Evolutionary conservation across 768 basidiomycete species (phyloP), one percentile per base, ranked within the genome.

Genomic region (Agaricus blazei): DNA sequence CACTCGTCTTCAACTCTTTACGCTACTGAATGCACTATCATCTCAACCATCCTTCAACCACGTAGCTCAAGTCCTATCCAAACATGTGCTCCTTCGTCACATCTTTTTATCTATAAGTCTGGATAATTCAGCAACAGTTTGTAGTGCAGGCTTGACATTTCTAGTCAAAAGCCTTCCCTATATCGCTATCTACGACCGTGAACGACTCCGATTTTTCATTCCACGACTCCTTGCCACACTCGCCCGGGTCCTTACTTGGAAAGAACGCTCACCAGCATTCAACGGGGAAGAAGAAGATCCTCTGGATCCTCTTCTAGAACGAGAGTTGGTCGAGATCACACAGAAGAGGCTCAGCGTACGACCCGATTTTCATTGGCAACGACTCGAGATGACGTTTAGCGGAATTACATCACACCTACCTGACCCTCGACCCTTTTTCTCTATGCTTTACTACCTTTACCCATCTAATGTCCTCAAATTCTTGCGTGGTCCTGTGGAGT

Each of bases 401-500:
- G 72, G 76, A 9, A 74, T 74, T 1, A 67, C 74, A n/a, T 77
- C 82, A 12, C 68, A 73, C 28, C 71, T 81, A 1, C 88, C 90
- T 15, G 79, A 82, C 3, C 77, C 83, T 14, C 77, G 82, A 19
- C 77, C 73, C 43, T 90, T 82, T 63, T 93, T 93, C 70, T 85
- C 86, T 2, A 78, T 79, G 44, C 74, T 97, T 58, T 96, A 95
- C 70, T 94, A 92, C 63, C 81, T 94, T 47, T 97, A 91, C 73
- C 94, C 94, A 1, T 89, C 86, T 70, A 97, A 95, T 71, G 76
- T 90, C 41, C 73, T 96, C 56, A 80, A 79, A 52, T 97, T 97
- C 68, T 69, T 94, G 51, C 82, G 84, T 50, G 72, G 77, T 48
- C 90, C 94, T 1, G 75, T 77, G 8, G 67, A 70, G 37, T 93